Evolutionary conservation across 2,329 filamentous ascomycete genomes (phyloP).

Genomic region (Talaromyces sp.): DNA sequence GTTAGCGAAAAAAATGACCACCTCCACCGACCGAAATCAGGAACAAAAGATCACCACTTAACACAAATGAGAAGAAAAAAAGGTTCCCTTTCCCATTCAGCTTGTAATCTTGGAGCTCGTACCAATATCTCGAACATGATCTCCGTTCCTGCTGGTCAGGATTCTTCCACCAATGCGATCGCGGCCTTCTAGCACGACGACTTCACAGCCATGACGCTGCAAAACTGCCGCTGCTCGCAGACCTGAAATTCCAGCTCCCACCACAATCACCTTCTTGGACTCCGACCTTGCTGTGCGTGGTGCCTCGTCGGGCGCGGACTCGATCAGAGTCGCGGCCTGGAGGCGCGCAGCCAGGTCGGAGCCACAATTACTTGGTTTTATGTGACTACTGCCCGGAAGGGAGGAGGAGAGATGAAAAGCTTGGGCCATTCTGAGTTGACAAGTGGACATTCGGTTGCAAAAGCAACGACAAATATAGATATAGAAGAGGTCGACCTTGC

Average conservation of each 20-base stretch:
- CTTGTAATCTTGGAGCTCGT: conserved; percentile 21
- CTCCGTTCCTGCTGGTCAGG: conserved; percentile 41
- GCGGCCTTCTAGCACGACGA: conserved; percentile 39
- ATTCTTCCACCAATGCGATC: conserved; percentile 44
- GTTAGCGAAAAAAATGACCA: not conserved
- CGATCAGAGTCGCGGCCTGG: conserved; percentile 21
- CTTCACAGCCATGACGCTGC: conserved; percentile 36
- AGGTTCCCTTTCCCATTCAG: not conserved
- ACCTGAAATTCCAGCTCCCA: conserved; percentile 42
- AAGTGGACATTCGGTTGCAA: conserved; percentile 29
- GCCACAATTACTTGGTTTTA: conserved; percentile 31
- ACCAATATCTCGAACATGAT: conserved; percentile 43
- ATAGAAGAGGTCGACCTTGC: not conserved
- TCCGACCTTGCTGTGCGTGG: conserved; percentile 22
- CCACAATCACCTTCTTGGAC: conserved; percentile 33
- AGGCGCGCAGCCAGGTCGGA: conserved; percentile 24
- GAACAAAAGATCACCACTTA: not conserved
- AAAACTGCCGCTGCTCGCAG: conserved; percentile 40
- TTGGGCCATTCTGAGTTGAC: conserved; percentile 35
- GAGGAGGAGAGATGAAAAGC: conserved; percentile 26
- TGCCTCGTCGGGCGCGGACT: conserved; percentile 24
- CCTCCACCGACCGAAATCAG: not conserved
- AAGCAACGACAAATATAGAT: not conserved
- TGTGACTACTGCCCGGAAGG: conserved; percentile 15
- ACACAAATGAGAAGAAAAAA: not conserved